Evolutionary conservation across 148 eudicot species (phyloP), one percentile per base, ranked within the genome.

Genomic region (Camellia sinensis): DNA sequence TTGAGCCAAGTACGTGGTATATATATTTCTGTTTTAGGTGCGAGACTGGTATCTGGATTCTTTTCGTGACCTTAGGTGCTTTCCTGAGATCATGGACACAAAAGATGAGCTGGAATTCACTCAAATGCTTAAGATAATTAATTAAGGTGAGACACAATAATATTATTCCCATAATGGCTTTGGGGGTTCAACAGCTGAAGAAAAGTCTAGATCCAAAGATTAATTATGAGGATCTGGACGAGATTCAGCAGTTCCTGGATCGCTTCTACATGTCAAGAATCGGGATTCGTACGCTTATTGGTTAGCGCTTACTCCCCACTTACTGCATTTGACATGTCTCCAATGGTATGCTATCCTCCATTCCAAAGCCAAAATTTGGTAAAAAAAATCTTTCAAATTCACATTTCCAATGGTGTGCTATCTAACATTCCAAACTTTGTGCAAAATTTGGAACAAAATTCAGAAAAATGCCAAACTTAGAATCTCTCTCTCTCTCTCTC

Each of bases 261-360:
- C 97, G 98, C 78, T 96, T 96, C 81, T 93, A 92, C 80, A 91
- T 93, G 98, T 92, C 99, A 53, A 90, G 99, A 84, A 96, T 96
- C 60, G 99, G 99, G 62, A 92, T 96, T 75, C 91, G 95, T 37
- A 96, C 93, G 99, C 99, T 96, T 79, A 93, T 96, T 80, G 98
- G 99, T 94, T 80, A 85, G 93, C 76, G 21, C 63, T 65, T 79
- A 37, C n/a, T 56, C 43, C n/a, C 15, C 22, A 15, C 14, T 74
- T 41, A 19, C 21, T 11, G 21, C 12, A 10, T 22, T 8, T 18
- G 40, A 1, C 7, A 65, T 74, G 57, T 66, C 22, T 7, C 44
- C 22, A 29, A 29, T 29, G 37, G 37, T 29, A 29, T 29, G 37
- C 37, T 29, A 29, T 29, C 37, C 37, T 29, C 37, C 37, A 29